These are phyloP conservation scores for Colletotrichum sp. DNA, from an alignment of 2,329 filamentous ascomycete species.

Conservation along the genomic window DNA sequence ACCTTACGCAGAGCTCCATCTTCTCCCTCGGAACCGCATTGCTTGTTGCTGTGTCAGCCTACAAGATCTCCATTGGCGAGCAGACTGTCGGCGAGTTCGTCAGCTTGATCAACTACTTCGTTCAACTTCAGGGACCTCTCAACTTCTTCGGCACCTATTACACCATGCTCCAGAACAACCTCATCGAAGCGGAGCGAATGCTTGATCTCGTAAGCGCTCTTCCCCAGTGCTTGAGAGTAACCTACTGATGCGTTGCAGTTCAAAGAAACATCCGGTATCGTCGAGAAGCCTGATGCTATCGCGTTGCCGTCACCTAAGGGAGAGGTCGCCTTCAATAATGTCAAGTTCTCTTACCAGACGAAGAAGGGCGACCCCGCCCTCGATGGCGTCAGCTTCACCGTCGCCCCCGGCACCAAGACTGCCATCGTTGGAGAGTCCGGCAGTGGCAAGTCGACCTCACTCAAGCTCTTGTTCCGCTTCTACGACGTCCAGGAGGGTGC, in stretches of 20 bases:
- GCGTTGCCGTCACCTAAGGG: conserved; percentile 35
- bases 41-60: conserved; percentile 66
- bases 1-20: conserved; percentile 67
- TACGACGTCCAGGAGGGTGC: conserved; percentile 52
- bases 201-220: conserved; percentile 40
- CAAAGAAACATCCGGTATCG: conserved; percentile 47
- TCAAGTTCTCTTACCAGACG: conserved; percentile 47
- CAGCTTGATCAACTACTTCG: conserved; percentile 61
- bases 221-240: fast-evolving
- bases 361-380: conserved; percentile 40
- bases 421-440: conserved; percentile 52
- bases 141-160: conserved; percentile 64
- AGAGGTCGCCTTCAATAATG: conserved; percentile 45
- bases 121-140: conserved; percentile 64
- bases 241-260: conserved; percentile 34
- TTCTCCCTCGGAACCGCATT: conserved; percentile 65
- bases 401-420: conserved; percentile 48
- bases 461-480: conserved; percentile 56
- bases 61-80: conserved; percentile 62
- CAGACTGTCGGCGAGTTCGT: conserved; percentile 63
- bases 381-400: conserved; percentile 44
- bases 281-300: conserved; percentile 44
- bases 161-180: conserved; percentile 48
- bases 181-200: conserved; percentile 51
- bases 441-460: conserved; percentile 52